phyloP scores from a whole-genome alignment of 495 filamentous ascomycete genomes.

The Penicillium waksmanii region DNA sequence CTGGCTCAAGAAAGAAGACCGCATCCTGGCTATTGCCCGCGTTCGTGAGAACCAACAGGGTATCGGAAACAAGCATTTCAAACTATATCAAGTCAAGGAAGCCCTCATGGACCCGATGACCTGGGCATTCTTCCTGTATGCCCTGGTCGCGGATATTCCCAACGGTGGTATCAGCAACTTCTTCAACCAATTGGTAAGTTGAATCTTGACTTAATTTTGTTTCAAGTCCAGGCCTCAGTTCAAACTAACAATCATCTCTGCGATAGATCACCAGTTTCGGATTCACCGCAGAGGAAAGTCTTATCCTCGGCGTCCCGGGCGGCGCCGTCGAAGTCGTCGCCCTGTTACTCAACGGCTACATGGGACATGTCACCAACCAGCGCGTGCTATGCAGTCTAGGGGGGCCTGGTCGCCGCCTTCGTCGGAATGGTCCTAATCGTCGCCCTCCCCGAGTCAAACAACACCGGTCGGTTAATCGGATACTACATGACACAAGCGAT shows the following conservation, averaged over 20 bases:
- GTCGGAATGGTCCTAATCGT: slow-evolving; percentile 69
- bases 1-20: slow-evolving; percentile 66
- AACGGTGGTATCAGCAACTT: slow-evolving; percentile 74
- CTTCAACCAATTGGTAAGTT: slow-evolving; percentile 61
- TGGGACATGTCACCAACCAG: slow-evolving; percentile 60
- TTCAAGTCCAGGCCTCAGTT: slow-evolving; percentile 33
- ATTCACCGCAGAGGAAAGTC: slow-evolving; percentile 59
- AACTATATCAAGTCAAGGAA: slow-evolving; percentile 63
- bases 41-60: slow-evolving; percentile 68
- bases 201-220: background rate
- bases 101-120: slow-evolving; percentile 63
- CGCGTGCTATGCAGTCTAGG: slow-evolving; percentile 53
- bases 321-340: slow-evolving; percentile 69
- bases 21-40: slow-evolving; percentile 60
- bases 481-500: slow-evolving; percentile 66
- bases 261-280: slow-evolving; percentile 46
- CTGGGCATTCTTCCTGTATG: slow-evolving; percentile 68
- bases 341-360: slow-evolving; percentile 60
- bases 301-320: slow-evolving; percentile 68
- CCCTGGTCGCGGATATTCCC: slow-evolving; percentile 64
- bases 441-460: slow-evolving; percentile 61
- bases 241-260: background rate
- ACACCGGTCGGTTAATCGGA: slow-evolving; percentile 61
- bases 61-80: slow-evolving; percentile 71
- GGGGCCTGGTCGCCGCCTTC: slow-evolving; percentile 41